Conservation (phyloP, 768 basidiomycete species). For the Rhodosporidiobolus sp. region DNA sequence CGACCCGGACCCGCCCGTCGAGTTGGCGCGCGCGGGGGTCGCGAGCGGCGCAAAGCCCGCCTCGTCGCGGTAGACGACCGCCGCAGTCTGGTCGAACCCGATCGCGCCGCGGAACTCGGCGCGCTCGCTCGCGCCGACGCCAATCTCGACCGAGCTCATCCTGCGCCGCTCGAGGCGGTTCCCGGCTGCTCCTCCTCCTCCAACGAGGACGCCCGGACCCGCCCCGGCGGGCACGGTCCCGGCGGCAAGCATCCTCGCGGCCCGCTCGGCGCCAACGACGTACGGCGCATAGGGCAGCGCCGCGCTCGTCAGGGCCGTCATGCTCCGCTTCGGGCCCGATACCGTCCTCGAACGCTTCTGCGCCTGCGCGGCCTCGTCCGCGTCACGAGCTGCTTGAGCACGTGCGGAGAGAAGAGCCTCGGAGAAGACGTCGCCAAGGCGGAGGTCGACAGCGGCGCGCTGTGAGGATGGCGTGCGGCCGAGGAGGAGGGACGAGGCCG, state of each 20-base stretch:
- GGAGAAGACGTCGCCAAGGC: constrained; percentile 76
- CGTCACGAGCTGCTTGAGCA: constrained; percentile 21
- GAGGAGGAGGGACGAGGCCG: constrained; percentile 46
- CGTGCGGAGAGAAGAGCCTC: constrained; percentile 67
- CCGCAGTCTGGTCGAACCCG: constrained; percentile 5
- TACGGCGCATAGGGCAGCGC: background rate
- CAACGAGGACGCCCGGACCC: background rate
- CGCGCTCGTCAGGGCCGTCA: constrained; percentile 4
- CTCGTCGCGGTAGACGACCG: constrained; percentile 4
- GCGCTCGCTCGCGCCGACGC: constrained; percentile 2
- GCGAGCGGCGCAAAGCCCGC: background rate
- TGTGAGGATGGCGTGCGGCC: constrained; percentile 63
- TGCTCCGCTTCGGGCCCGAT: constrained; percentile 27
- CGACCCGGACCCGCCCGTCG: background rate
- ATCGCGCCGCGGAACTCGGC: constrained; percentile 13
- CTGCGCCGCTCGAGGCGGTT: constrained; percentile 15
- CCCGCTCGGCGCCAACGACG: background rate
- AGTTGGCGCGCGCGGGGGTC: background rate
- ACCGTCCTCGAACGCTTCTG: constrained; percentile 6
- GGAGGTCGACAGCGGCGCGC: constrained; percentile 70
- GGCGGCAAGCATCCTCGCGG: constrained; percentile 2
- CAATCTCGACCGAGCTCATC: constrained; percentile 24
- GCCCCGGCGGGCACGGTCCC: background rate
- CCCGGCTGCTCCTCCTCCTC: background rate
- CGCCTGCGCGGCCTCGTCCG: background rate